Evolutionary conservation across 192 early-diverging fungal genomes (phyloP), one percentile per base, ranked within the genome.

Genomic region (Lunasporangiospora selenospora): DNA sequence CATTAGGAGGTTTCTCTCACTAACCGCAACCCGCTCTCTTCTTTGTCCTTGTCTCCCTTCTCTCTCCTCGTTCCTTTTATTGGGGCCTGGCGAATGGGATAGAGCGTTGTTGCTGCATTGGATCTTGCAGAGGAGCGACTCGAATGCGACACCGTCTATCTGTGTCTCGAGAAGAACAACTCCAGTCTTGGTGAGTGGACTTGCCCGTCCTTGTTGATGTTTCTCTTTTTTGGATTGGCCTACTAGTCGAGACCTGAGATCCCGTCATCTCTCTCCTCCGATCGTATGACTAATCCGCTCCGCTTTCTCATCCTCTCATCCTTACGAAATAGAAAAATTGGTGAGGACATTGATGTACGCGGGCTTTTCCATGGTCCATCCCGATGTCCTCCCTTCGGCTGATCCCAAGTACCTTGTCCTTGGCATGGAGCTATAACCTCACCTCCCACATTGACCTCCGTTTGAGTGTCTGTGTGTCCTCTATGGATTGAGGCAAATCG

Each of bases 281-380:
- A n/a, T n/a, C n/a, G n/a, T n/a, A n/a, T n/a, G n/a, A n/a, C n/a
- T n/a, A n/a, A n/a, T n/a, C n/a, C n/a, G n/a, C n/a, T n/a, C n/a
- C n/a, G n/a, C n/a, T n/a, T n/a, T n/a, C n/a, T n/a, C n/a, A n/a
- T n/a, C n/a, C n/a, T n/a, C n/a, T n/a, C n/a, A n/a, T n/a, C n/a
- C n/a, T n/a, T n/a, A n/a, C n/a, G n/a, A n/a, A 11, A 55, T 75
- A 39, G 80, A 78, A 2, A 62, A 66, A 34, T 73, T 87, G 46
- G 82, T 79, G 3, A 81, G 83, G 36, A 80, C 85, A 6, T 80
- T 87, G 57, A 58, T 87, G 82, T 87, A 87, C 63, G 81, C 83
- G 8, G 81, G 83, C 1, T 87, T 87, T 47, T 81, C 85, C 52
- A 52, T 85, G 58, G 82, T 87, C 12, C 76, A 79, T 34, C 83